These are phyloP conservation scores for Exophiala viscosa DNA, from an alignment of 2,329 filamentous ascomycete species.

Conservation along the genomic window DNA sequence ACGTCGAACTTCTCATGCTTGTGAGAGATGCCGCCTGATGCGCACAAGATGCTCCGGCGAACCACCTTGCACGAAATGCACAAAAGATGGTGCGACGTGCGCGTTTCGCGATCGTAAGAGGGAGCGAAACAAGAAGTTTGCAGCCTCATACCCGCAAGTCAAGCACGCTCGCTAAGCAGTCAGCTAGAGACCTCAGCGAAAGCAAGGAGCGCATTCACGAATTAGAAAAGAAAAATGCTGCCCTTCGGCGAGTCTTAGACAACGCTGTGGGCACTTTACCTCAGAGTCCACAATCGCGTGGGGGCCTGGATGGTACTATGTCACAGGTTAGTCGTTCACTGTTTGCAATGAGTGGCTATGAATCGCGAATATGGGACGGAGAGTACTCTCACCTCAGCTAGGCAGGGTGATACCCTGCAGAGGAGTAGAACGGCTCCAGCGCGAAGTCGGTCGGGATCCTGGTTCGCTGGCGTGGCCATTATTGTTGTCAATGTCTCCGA, in stretches of 20 bases:
- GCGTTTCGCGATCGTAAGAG: neutral
- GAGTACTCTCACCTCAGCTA: too few species aligned
- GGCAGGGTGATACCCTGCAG: too few species aligned
- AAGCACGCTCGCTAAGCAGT: neutral
- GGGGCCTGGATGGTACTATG: too few species aligned
- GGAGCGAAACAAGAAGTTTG: neutral
- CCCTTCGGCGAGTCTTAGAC: neutral
- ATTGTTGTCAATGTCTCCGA: too few species aligned
- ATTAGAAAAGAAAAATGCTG: neutral
- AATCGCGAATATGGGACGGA: too few species aligned
- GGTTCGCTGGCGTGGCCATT: too few species aligned
- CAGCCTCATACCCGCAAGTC: neutral
- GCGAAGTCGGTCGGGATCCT: too few species aligned
- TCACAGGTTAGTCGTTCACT: too few species aligned
- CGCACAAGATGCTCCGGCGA: conserved; percentile 1
- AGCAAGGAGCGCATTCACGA: neutral
- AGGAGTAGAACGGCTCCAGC: too few species aligned
- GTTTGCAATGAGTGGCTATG: too few species aligned
- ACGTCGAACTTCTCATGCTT: neutral
- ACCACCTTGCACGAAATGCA: neutral
- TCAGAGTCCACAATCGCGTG: too few species aligned
- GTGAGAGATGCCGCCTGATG: conserved; percentile 1
- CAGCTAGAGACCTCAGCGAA: neutral
- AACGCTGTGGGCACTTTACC: neutral
- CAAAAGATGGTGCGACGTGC: neutral